These are phyloP conservation scores for Tetrastigma voinierianum DNA, from an alignment of 164 flowering plant genomes.

Conservation along the genomic window DNA sequence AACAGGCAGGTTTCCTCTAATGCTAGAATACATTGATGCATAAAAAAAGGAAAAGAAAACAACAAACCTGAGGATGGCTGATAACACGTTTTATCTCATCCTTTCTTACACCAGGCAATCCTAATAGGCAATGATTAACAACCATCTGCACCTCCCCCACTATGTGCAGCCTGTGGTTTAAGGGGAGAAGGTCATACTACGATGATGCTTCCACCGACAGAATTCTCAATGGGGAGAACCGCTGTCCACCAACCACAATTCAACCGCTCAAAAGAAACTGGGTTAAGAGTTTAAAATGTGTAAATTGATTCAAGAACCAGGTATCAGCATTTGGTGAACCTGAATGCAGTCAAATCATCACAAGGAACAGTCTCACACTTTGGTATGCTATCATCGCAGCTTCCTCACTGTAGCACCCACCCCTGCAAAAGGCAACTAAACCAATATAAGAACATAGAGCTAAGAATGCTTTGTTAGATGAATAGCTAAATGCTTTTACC, in stretches of 20 bases:
- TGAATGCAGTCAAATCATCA: conserved; percentile 65
- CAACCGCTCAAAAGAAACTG: conserved; percentile 48
- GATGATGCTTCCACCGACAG: conserved; percentile 74
- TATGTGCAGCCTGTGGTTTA: conserved; percentile 68
- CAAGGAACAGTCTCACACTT: conserved; percentile 66
- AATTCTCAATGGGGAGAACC: conserved; percentile 68
- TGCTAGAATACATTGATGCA: neutral
- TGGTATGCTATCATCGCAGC: conserved; percentile 70
- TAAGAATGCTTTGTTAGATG: neutral
- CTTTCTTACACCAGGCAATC: conserved; percentile 50
- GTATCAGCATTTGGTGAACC: conserved; percentile 28
- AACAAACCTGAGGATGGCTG: conserved; percentile 67
- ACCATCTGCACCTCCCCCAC: conserved; percentile 65
- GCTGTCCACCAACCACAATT: conserved; percentile 71
- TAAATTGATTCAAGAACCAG: neutral
- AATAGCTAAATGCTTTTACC: conserved; percentile 24
- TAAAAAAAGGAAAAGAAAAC: neutral
- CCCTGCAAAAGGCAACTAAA: conserved; percentile 34
- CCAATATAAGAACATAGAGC: conserved; percentile 3
- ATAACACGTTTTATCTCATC: conserved; percentile 56
- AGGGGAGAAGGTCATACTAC: conserved; percentile 70
- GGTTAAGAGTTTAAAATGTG: neutral
- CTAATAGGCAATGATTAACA: conserved; percentile 65
- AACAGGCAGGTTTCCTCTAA: neutral
- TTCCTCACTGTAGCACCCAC: conserved; percentile 68